A percentile compares a stretch with the other conserved stretches of the same genome.
Conservation (phyloP, 257 asterid species). For the Solanum rostratum region DNA sequence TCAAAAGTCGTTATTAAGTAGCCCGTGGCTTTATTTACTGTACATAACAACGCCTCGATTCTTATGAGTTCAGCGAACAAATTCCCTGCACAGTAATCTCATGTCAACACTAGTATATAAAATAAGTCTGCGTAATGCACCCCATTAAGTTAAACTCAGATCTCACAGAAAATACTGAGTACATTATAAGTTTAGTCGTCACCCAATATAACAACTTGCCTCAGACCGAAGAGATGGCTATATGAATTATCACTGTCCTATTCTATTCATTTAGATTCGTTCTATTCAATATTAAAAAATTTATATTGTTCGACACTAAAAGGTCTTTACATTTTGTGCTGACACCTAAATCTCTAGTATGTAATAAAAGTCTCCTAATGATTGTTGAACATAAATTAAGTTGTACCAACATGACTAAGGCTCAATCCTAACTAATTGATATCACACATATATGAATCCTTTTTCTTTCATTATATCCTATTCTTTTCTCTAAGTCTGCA, state of each 20-base stretch:
- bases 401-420: not conserved
- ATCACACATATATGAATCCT: not conserved
- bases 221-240: not conserved
- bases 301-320: not conserved
- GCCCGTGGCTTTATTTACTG: not conserved
- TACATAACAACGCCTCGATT: no score
- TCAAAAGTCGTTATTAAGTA: not conserved
- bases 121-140: no score
- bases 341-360: not conserved
- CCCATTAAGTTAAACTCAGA: no score
- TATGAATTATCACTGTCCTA: not conserved
- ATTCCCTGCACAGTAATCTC: no score
- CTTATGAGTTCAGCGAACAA: no score
- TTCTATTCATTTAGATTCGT: not conserved
- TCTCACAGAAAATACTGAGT: not conserved
- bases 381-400: not conserved
- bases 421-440: not conserved
- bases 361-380: not conserved
- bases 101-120: no score
- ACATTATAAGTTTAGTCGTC: not conserved
- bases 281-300: not conserved
- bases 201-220: not conserved
- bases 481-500: not conserved
- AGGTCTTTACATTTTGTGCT: not conserved
- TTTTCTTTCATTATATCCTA: not conserved